Conservation (phyloP, 2,329 filamentous ascomycete genomes). For the Diatrype stigma region DNA sequence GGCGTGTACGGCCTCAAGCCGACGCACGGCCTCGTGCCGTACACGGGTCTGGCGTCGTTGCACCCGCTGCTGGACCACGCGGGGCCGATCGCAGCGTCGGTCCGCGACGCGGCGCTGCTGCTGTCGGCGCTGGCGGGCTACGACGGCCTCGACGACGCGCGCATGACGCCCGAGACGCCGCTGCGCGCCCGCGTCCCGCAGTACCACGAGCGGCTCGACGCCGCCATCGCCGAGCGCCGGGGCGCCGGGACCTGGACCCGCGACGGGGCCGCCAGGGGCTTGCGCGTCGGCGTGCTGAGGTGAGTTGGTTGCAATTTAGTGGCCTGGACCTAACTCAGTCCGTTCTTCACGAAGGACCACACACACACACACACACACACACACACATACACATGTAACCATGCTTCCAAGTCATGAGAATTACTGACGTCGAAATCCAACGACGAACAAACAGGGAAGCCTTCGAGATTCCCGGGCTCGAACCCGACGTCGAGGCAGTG, state of each 20-base stretch:
- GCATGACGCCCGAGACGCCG: conserved; percentile 34
- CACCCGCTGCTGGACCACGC: conserved; percentile 49
- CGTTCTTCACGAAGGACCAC: too few species aligned
- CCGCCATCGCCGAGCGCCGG: conserved; percentile 14
- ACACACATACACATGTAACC: too few species aligned
- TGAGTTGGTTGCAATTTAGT: too few species aligned
- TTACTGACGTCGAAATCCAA: too few species aligned
- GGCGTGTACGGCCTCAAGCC: conserved; percentile 45
- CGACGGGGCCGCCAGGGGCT: conserved; percentile 29
- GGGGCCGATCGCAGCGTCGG: conserved; percentile 38
- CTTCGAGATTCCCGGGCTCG: conserved; percentile 33
- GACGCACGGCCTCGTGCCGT: conserved; percentile 47
- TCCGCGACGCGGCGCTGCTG: conserved; percentile 36
- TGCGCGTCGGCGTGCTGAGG: conserved; percentile 42
- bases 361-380: too few species aligned
- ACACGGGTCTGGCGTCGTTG: conserved; percentile 43
- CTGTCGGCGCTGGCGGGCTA: conserved; percentile 43
- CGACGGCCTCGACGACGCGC: conserved; percentile 43
- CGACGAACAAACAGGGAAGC: too few species aligned
- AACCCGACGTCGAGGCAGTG: conserved; percentile 31
- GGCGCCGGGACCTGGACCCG: conserved; percentile 17
- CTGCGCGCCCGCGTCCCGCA: conserved; percentile 27
- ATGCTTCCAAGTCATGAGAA: too few species aligned
- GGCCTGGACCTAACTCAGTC: too few species aligned
- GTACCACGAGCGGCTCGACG: conserved; percentile 27